phyloP scores from a whole-genome alignment of 768 basidiomycete species.

The Phaffia australis region DNA sequence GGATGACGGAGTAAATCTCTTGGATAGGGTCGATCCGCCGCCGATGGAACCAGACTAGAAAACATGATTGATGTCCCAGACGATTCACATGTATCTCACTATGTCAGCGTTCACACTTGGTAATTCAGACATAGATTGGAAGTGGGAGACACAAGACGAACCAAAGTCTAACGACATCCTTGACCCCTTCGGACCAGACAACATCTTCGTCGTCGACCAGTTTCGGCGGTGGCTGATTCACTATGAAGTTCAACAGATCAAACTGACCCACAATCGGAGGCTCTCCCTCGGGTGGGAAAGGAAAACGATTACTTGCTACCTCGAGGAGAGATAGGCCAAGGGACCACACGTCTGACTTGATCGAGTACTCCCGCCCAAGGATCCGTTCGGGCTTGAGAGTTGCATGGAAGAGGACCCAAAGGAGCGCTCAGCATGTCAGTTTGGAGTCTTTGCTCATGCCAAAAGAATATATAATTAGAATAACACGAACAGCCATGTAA shows the following conservation, averaged over 20 bases:
- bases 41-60: constrained; percentile 11
- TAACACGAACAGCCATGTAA: constrained; percentile 39
- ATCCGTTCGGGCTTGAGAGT: constrained; percentile 37
- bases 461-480: background rate
- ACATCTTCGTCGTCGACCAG: constrained; percentile 21
- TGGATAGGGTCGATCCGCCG: constrained; percentile 19
- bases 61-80: background rate
- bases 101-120: background rate
- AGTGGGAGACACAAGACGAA: background rate
- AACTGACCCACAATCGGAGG: constrained; percentile 26
- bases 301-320: constrained; percentile 39
- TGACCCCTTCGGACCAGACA: constrained; percentile 19
- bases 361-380: constrained; percentile 37
- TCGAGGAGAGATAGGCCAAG: constrained; percentile 39
- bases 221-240: constrained; percentile 21
- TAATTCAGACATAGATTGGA: no score
- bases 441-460: background rate
- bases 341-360: constrained; percentile 41
- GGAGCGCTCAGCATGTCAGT: no score
- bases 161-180: constrained; percentile 24
- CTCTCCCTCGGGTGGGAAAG: constrained; percentile 39
- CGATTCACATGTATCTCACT: background rate
- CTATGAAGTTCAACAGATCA: constrained; percentile 26
- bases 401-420: background rate
- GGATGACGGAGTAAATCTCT: constrained; percentile 23